Evolutionary conservation across 306 rosid genomes (phyloP).

Genomic region (Rosa persica): DNA sequence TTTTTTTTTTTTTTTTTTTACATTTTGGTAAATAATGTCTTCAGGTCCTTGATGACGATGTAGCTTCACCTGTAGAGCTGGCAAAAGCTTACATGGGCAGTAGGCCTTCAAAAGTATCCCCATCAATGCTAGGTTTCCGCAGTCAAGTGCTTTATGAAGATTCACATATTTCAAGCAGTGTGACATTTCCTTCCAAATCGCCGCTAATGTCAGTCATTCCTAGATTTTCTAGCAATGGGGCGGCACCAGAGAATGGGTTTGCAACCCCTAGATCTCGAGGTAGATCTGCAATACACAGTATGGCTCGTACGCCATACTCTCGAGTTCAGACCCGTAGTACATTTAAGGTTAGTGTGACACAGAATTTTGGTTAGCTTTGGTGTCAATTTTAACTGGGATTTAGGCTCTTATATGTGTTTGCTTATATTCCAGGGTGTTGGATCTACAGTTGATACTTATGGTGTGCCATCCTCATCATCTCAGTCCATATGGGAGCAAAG

Average conservation of each 20-base stretch:
- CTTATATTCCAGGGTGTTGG: slow-evolving; percentile 46
- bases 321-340: slow-evolving; percentile 48
- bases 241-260: slow-evolving; percentile 61
- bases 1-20: slow-evolving; percentile 22
- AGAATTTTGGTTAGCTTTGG: neutral
- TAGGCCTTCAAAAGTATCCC: slow-evolving; percentile 64
- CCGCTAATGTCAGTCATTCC: slow-evolving; percentile 53
- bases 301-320: slow-evolving; percentile 87
- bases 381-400: neutral
- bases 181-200: slow-evolving; percentile 40
- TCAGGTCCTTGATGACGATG: slow-evolving; percentile 74
- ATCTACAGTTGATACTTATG: slow-evolving; percentile 38
- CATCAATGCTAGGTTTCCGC: slow-evolving; percentile 47
- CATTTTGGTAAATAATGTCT: slow-evolving; percentile 27
- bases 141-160: slow-evolving; percentile 40
- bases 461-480: slow-evolving; percentile 57
- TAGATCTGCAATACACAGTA: slow-evolving; percentile 81
- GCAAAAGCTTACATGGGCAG: slow-evolving; percentile 94
- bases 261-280: slow-evolving; percentile 77
- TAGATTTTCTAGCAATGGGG: slow-evolving; percentile 46
- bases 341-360: slow-evolving; percentile 54
- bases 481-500: slow-evolving; percentile 49
- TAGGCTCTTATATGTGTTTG: slow-evolving; percentile 18
- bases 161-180: slow-evolving; percentile 34
- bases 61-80: slow-evolving; percentile 83